Percentiles rank a stretch among this genome's conserved stretches.
Conservation (phyloP, 1,139 yeast species). For the Pichia sp. region DNA sequence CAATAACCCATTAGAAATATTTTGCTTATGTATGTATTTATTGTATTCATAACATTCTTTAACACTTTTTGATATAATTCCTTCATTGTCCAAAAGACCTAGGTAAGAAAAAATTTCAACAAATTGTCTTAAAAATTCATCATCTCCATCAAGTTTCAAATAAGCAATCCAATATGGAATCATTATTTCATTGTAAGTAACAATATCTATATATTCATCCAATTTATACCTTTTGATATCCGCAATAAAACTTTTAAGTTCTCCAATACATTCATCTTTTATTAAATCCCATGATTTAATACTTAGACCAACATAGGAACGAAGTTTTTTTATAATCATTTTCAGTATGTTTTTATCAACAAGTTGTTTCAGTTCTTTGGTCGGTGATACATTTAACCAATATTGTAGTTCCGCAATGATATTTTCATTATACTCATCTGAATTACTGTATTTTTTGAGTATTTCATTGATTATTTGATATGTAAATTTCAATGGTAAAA, state of each 20-base stretch:
- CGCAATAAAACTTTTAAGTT: not conserved
- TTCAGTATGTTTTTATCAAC: not conserved
- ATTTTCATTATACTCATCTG: not conserved
- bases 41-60: constrained; percentile 4
- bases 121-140: constrained; percentile 6
- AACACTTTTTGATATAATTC: not conserved
- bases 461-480: constrained; percentile 27
- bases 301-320: not conserved
- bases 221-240: not conserved
- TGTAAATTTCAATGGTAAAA: constrained; percentile 15
- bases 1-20: not conserved
- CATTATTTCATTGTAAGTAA: constrained; percentile 19
- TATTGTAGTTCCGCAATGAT: not conserved
- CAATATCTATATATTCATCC: constrained; percentile 1
- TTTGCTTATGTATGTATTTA: not conserved
- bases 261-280: not conserved
- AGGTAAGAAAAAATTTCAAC: not conserved
- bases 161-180: constrained; percentile 14
- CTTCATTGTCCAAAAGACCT: not conserved
- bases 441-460: constrained; percentile 27
- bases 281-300: not conserved
- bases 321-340: not conserved
- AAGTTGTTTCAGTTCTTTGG: not conserved
- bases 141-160: constrained; percentile 1
- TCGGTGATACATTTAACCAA: constrained; percentile 1